A percentile compares a stretch with the other conserved stretches of the same genome.
phyloP scores from a whole-genome alignment of 2,329 filamentous ascomycete species.

The Teratosphaeriaceae sp. region DNA sequence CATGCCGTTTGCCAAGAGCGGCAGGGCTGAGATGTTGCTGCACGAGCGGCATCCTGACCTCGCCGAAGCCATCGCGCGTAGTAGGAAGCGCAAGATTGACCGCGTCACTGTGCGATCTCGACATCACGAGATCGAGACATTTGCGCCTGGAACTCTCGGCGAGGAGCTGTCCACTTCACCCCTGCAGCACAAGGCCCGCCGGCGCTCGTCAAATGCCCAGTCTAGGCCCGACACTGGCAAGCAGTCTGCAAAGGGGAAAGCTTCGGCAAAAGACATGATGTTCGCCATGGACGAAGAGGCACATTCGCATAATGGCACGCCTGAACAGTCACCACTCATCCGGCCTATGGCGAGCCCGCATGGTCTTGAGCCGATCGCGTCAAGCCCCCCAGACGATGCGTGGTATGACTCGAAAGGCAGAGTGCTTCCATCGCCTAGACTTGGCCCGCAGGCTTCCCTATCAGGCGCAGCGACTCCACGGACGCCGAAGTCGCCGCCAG shows the following conservation, averaged over 20 bases:
- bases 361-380: slow-evolving; percentile 19
- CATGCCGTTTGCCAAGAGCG: slow-evolving; percentile 70
- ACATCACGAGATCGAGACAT: slow-evolving; percentile 60
- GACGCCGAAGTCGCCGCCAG: slow-evolving; percentile 26
- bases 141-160: slow-evolving; percentile 57
- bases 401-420: slow-evolving; percentile 38
- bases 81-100: slow-evolving; percentile 62
- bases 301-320: slow-evolving; percentile 16
- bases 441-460: slow-evolving; percentile 23
- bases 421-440: slow-evolving; percentile 21
- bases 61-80: slow-evolving; percentile 59
- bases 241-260: slow-evolving; percentile 61
- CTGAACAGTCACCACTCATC: slow-evolving; percentile 22
- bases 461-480: slow-evolving; percentile 22
- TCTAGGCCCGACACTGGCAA: slow-evolving; percentile 38
- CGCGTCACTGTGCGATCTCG: slow-evolving; percentile 64
- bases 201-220: slow-evolving; percentile 34
- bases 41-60: slow-evolving; percentile 60
- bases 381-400: slow-evolving; percentile 26
- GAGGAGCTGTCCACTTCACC: slow-evolving; percentile 47
- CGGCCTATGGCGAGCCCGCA: slow-evolving; percentile 19
- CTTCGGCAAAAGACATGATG: slow-evolving; percentile 69
- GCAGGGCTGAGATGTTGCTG: slow-evolving; percentile 59
- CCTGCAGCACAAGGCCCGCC: slow-evolving; percentile 34
- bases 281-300: slow-evolving; percentile 90